Conservation (phyloP, 345 rosid genomes). For the Sapria himalayana region DNA sequence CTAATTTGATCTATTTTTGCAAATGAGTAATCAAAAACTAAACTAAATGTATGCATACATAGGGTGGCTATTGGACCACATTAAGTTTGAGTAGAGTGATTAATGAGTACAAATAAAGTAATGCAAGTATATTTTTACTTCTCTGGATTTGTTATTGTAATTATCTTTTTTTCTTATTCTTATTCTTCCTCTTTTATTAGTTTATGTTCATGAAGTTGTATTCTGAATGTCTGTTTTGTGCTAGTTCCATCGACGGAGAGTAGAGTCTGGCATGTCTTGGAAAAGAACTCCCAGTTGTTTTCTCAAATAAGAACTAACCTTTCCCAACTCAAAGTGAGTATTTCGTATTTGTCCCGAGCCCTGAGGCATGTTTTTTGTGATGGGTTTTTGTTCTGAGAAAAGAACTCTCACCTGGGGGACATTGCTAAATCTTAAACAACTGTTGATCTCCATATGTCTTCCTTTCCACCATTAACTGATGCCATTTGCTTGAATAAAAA, state of each 20-base stretch:
- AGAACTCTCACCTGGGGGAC: not conserved
- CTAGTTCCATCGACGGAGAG: constrained; percentile 44
- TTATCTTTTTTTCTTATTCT: not conserved
- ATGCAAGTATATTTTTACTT: not conserved
- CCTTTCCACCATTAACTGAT: no score
- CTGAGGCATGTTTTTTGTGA: not conserved
- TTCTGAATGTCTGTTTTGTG: constrained; percentile 5
- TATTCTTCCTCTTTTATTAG: constrained; percentile 1
- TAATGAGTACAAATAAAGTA: no score
- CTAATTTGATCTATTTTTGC: no score
- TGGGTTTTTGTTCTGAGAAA: not conserved
- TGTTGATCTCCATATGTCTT: no score
- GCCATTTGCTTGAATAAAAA: no score
- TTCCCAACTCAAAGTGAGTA: constrained; percentile 43
- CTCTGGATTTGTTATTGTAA: not conserved
- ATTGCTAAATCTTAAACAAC: not conserved
- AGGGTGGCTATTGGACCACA: no score
- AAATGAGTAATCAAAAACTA: no score
- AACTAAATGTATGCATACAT: no score
- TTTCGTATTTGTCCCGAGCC: not conserved
- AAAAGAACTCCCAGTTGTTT: constrained; percentile 53
- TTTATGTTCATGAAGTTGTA: not conserved
- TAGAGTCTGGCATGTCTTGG: constrained; percentile 35
- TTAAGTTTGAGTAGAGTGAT: no score
- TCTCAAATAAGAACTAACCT: constrained; percentile 55